These are phyloP conservation scores for Cucumis melo DNA, from an alignment of 306 rosid species.

Conservation along the genomic window DNA sequence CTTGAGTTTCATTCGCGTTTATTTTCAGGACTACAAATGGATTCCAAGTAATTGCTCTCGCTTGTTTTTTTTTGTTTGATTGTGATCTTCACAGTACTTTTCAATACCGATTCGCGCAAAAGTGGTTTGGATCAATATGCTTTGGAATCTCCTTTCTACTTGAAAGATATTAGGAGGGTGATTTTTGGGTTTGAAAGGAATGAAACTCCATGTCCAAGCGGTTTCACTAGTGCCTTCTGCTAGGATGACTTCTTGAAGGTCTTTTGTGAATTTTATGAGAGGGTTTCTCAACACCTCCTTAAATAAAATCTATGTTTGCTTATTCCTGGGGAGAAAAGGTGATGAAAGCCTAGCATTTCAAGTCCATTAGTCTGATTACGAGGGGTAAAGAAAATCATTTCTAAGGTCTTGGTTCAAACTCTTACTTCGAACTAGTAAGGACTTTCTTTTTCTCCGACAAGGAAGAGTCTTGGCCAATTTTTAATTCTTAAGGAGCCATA, in stretches of 20 bases:
- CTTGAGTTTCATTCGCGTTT: not conserved
- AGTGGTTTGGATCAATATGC: not conserved
- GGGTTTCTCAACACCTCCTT: not conserved
- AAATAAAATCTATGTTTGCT: not conserved
- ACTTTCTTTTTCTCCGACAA: too few species aligned
- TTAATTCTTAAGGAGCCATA: too few species aligned
- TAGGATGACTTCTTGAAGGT: not conserved
- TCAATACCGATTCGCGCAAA: not conserved
- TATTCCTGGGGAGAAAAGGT: not conserved
- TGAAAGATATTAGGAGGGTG: not conserved
- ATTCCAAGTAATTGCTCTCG: not conserved
- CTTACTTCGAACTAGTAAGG: not conserved
- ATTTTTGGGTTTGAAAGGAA: not conserved
- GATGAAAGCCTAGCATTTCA: not conserved
- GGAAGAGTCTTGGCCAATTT: too few species aligned
- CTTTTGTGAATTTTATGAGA: not conserved
- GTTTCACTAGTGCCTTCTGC: not conserved
- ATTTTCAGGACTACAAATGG: not conserved
- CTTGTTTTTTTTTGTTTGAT: not conserved
- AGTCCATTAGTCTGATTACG: not conserved
- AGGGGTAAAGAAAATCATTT: not conserved
- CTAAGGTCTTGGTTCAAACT: not conserved
- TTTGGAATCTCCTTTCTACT: not conserved
- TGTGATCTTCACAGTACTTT: not conserved
- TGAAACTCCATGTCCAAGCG: not conserved